A percentile compares a stretch with the other conserved stretches of the same genome.
Evolutionary conservation across 2,329 filamentous ascomycete species (phyloP).

Genomic region (Akanthomyces muscarius): DNA sequence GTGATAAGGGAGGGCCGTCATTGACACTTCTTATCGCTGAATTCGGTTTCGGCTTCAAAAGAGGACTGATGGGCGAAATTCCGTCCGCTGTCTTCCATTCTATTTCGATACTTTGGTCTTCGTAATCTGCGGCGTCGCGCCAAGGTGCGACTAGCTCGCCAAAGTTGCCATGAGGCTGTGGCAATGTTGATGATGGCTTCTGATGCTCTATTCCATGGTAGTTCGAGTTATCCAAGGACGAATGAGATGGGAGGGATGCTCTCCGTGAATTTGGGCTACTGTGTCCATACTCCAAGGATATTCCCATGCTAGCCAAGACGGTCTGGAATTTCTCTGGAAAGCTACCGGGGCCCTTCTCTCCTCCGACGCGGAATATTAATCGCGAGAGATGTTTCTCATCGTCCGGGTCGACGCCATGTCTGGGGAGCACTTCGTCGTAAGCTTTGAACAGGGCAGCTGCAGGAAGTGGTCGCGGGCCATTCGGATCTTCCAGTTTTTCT

Average conservation of each 20-base stretch:
- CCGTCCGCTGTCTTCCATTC: neutral
- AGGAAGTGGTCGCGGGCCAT: conserved; percentile 61
- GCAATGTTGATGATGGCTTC: neutral
- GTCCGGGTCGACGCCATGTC: conserved; percentile 66
- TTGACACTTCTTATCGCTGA: neutral
- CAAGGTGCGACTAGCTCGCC: neutral
- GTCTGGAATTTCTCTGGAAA: conserved; percentile 68
- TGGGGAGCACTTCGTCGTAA: conserved; percentile 71
- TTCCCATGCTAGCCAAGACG: conserved; percentile 65
- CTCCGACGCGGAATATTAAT: conserved; percentile 75
- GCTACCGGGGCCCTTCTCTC: conserved; percentile 51
- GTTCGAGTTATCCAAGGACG: neutral
- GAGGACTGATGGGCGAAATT: neutral
- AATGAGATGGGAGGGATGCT: neutral
- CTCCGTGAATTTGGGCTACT: conserved; percentile 25
- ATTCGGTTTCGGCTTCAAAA: neutral
- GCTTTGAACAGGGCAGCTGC: conserved; percentile 77
- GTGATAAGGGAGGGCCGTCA: neutral
- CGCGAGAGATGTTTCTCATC: conserved; percentile 72
- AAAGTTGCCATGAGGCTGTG: neutral
- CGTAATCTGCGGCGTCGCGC: neutral
- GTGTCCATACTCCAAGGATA: conserved; percentile 61
- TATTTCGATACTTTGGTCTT: neutral
- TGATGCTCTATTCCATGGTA: neutral
- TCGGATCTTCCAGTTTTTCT: conserved; percentile 52